Base-by-base conservation (phyloP, 2,329 filamentous ascomycete species). In the Fusarium buharicum region DNA sequence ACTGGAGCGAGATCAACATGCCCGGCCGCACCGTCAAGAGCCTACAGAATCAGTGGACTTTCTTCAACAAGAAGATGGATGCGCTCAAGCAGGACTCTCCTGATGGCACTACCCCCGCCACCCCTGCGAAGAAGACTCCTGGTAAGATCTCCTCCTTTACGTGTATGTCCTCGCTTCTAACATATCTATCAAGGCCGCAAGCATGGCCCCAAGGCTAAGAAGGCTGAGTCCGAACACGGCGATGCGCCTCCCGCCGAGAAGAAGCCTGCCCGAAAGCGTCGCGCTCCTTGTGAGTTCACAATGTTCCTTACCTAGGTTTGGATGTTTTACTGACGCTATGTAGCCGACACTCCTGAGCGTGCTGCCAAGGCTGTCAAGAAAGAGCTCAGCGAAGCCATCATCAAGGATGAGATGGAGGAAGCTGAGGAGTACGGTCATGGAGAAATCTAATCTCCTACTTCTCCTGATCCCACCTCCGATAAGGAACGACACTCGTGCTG, bases 21-120 rank as follows among this genome's bases (percentile, higher is more conserved):
- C 73, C 74, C 0, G 75, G 74, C 0, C 75, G 77, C 8, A 78
- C 76, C 2, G 54, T 65, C 18, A 79, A 79, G 57, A 75, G 75
- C 3, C 59, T 79, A 0, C 69, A 75, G 59, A 73, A 75, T 37
- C 70, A 72, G 51, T 79, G 76, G 77, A 73, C 72, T 1, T 72
- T 68, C 11, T 70, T 79, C 18, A 71, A 73, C 22, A 78, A 78
- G 28, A 63, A 68, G 4, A 72, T 78, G 10, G 65, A 69, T 0
- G 77, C 77, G 1, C 65, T 79, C 14, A 75, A 77, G 44, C 40
- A 56, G 3, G 55, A 71, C 3, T 43, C 68, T 0, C 48, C 24
- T 2, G 50, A 43, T 8, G 60, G 48, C 4, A 8, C 34, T 4
- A n/a, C 46, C 1, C 52, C 66, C 0, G 11, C 50, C 0, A 70